Conservation (phyloP, 495 filamentous ascomycete genomes). For the Cudoniella acicularis region DNA sequence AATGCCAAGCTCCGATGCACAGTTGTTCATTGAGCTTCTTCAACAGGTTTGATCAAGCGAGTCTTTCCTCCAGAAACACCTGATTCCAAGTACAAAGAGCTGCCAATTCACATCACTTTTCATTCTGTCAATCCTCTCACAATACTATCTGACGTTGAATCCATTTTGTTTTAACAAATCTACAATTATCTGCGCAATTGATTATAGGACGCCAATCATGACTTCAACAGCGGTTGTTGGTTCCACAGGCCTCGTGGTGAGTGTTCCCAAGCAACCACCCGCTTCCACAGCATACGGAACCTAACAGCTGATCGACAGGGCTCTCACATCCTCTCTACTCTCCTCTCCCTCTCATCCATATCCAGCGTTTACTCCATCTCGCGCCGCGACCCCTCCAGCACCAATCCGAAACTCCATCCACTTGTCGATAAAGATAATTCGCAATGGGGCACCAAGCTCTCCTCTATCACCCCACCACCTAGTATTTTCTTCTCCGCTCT, state of each 20-base stretch:
- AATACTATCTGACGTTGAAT: background rate
- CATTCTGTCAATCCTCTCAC: background rate
- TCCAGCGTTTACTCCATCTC: slow-evolving; percentile 32
- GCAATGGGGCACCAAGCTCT: slow-evolving; percentile 48
- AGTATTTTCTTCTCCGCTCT: slow-evolving; percentile 54
- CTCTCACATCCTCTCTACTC: slow-evolving; percentile 45
- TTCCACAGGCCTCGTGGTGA: slow-evolving; percentile 24
- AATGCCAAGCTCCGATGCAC: background rate
- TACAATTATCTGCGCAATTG: background rate
- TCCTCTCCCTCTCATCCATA: slow-evolving; percentile 34
- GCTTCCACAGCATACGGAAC: background rate
- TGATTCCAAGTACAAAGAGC: background rate
- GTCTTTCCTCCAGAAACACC: background rate
- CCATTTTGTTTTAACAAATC: background rate
- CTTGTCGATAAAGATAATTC: slow-evolving; percentile 29
- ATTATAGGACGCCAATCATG: slow-evolving; percentile 2
- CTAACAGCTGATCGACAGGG: slow-evolving; percentile 29
- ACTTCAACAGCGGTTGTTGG: slow-evolving; percentile 25
- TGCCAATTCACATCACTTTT: background rate
- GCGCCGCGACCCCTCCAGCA: slow-evolving; percentile 30
- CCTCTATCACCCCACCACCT: slow-evolving; percentile 44
- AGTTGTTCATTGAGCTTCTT: background rate
- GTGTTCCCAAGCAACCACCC: background rate
- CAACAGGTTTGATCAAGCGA: background rate
- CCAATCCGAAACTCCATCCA: slow-evolving; percentile 39